Evolutionary conservation across 169 alveolate species (phyloP).

Genomic region (Plasmodium reichenowi): DNA sequence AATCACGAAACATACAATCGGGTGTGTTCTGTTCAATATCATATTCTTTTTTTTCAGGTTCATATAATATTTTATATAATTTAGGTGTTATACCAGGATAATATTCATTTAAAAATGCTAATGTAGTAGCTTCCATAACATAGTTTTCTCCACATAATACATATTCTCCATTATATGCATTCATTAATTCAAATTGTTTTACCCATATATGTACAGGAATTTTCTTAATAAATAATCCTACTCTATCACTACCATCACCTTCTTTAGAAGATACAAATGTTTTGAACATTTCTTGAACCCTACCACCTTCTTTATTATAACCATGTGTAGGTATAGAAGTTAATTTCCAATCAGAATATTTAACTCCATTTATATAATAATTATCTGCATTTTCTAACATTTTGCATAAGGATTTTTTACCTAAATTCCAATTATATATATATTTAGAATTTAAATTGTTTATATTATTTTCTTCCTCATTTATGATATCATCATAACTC

Average conservation of each 20-base stretch:
- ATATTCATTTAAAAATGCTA: slow-evolving; percentile 76
- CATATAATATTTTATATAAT: slow-evolving; percentile 80
- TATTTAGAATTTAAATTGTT: too few relatives aligned
- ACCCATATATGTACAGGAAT: slow-evolving; percentile 84
- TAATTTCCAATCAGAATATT: slow-evolving; percentile 78
- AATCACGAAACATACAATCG: slow-evolving; percentile 7
- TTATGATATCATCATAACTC: too few relatives aligned
- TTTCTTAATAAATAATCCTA: slow-evolving; percentile 79
- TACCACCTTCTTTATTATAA: slow-evolving; percentile 77
- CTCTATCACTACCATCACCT: slow-evolving; percentile 15
- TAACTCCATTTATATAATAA: not conserved
- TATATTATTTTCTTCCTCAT: too few relatives aligned
- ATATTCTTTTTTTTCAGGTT: slow-evolving; percentile 17
- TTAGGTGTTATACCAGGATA: slow-evolving; percentile 81
- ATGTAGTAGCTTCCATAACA: slow-evolving; percentile 87
- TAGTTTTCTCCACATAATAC: slow-evolving; percentile 87
- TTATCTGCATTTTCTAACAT: not conserved
- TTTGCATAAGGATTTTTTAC: not conserved
- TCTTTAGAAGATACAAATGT: slow-evolving; percentile 33
- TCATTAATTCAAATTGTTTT: slow-evolving; percentile 80
- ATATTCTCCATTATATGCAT: slow-evolving; percentile 82
- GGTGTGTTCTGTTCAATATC: slow-evolving; percentile 2
- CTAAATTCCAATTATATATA: not conserved
- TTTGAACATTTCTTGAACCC: slow-evolving; percentile 81
- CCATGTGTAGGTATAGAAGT: slow-evolving; percentile 80